Evolutionary conservation across 306 rosid species (phyloP).

Genomic region (Chamaecrista fasciculata): DNA sequence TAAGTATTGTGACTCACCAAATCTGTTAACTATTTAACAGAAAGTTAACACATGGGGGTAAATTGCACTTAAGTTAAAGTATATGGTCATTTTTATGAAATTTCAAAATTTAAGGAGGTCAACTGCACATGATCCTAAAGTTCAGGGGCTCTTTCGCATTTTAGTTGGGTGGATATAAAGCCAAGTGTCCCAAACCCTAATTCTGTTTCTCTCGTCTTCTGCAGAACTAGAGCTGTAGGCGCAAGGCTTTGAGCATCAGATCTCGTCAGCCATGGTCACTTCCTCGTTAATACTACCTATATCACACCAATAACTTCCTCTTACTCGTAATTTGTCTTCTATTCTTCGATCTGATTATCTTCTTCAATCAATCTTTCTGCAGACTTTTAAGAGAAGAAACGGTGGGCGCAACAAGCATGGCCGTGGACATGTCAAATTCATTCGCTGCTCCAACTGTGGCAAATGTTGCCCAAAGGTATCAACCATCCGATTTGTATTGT

Average conservation of each 20-base stretch:
- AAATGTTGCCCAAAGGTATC: constrained; percentile 74
- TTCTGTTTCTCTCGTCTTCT: neutral
- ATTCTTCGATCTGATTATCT: neutral
- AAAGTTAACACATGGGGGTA: too few species aligned
- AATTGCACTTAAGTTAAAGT: too few species aligned
- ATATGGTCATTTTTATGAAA: too few species aligned
- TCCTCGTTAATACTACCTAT: neutral
- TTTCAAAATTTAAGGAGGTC: too few species aligned
- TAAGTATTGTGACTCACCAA: too few species aligned
- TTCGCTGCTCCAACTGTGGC: constrained; percentile 71
- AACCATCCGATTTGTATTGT: neutral
- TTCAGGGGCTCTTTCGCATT: too few species aligned
- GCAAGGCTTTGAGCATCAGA: neutral
- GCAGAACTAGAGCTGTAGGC: neutral
- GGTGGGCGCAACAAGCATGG: constrained; percentile 79
- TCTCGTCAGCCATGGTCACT: neutral
- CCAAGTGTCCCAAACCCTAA: neutral
- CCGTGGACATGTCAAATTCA: constrained; percentile 68
- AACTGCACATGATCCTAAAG: too few species aligned
- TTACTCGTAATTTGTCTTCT: neutral
- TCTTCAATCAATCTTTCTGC: neutral
- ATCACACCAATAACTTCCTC: neutral
- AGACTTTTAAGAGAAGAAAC: constrained; percentile 77
- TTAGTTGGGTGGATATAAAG: neutral
- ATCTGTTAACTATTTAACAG: too few species aligned